Evolutionary conservation across 306 rosid genomes (phyloP).

Genomic region (Glycine soja): DNA sequence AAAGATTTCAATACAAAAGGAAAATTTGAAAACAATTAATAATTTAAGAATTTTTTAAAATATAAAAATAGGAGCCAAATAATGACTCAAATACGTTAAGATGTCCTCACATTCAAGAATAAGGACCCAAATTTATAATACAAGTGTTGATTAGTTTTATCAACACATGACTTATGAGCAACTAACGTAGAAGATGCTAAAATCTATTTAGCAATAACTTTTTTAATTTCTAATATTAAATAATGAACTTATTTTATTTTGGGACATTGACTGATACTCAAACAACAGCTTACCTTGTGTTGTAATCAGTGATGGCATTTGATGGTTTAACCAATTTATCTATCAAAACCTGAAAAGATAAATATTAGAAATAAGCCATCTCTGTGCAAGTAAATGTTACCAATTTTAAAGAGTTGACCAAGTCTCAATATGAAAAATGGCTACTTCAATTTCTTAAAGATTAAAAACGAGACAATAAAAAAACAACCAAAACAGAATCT

Average conservation of each 20-base stretch:
- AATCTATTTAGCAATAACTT: background rate
- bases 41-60: background rate
- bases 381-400: background rate
- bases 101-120: background rate
- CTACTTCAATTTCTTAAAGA: background rate
- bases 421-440: conserved; percentile 11
- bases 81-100: background rate
- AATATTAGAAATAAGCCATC: conserved; percentile 11
- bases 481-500: conserved; percentile 26
- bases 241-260: background rate
- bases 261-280: background rate
- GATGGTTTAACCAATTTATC: conserved; percentile 95
- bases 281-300: conserved; percentile 74
- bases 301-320: conserved; percentile 79
- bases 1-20: background rate
- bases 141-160: background rate
- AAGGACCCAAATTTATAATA: background rate
- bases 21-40: background rate
- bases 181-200: background rate
- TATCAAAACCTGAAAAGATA: conserved; percentile 72
- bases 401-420: conserved; percentile 21
- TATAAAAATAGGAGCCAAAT: background rate
- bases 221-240: conserved; percentile 12
- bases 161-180: background rate
- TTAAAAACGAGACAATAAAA: background rate